A percentile compares a stretch with the other conserved stretches of the same genome.
Conservation (phyloP, 1,284 basidiomycete species). For the Leccinum solheimii region DNA sequence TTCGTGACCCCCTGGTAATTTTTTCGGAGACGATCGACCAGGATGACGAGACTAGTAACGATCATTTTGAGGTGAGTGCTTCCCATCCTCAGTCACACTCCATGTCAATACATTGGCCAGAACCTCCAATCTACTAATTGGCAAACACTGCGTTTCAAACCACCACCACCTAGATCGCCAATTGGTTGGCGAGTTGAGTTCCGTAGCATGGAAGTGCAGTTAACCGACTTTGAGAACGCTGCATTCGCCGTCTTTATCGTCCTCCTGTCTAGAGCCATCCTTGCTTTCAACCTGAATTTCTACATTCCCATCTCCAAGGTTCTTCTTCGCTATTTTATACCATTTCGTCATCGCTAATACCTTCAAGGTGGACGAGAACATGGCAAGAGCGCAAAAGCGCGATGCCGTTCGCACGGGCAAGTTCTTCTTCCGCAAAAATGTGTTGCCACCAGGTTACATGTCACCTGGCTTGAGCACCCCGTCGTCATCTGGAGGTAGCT, state of each 20-base stretch:
- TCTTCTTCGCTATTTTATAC: conserved; percentile 17
- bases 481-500: conserved; percentile 53
- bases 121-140: conserved; percentile 99
- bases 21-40: conserved; percentile 95
- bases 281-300: conserved; percentile 90
- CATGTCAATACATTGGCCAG: conserved; percentile 39
- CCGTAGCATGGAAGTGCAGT: conserved; percentile 97
- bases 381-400: conserved; percentile 85
- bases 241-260: conserved; percentile 96
- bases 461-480: conserved; percentile 41
- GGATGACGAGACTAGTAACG: conserved; percentile 84
- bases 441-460: conserved; percentile 64
- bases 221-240: conserved; percentile 99
- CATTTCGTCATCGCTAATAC: not conserved
- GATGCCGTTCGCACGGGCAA: conserved; percentile 74
- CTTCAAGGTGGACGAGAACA: conserved; percentile 92
- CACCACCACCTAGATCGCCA: conserved; percentile 85
- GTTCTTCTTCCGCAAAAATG: conserved; percentile 90
- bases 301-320: conserved; percentile 98
- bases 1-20: conserved; percentile 95
- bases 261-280: conserved; percentile 89
- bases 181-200: conserved; percentile 99
- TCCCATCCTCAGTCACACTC: not conserved
- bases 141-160: conserved; percentile 99
- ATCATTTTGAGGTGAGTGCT: conserved; percentile 87